Evolutionary conservation across 306 rosid genomes (phyloP).

Genomic region (Oemleria cerasiformis): DNA sequence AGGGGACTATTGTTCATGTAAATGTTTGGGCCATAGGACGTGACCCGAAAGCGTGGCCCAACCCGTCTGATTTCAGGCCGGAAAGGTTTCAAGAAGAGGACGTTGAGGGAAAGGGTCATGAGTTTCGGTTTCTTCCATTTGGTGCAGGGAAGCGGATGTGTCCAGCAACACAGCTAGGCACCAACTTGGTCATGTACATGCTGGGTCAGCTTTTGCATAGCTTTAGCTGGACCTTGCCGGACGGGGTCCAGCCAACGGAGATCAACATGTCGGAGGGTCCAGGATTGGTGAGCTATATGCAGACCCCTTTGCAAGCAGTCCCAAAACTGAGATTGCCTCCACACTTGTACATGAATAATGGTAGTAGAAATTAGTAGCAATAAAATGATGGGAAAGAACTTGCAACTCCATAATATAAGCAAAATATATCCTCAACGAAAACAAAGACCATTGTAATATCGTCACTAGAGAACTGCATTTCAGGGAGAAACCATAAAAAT

Average conservation of each 20-base stretch:
- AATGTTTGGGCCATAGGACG: conserved; percentile 86
- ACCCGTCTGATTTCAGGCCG: conserved; percentile 56
- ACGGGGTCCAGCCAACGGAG: conserved; percentile 52
- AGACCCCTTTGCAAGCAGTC: conserved; percentile 54
- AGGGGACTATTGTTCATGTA: conserved; percentile 73
- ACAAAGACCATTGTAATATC: neutral
- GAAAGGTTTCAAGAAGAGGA: conserved; percentile 78
- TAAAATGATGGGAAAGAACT: neutral
- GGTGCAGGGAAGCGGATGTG: conserved; percentile 83
- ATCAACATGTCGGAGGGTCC: conserved; percentile 75
- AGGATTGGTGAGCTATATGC: conserved; percentile 69
- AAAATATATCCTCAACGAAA: conserved; percentile 14
- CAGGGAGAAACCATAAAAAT: conserved; percentile 32
- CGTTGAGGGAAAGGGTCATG: conserved; percentile 79
- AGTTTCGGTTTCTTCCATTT: conserved; percentile 62
- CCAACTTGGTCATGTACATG: conserved; percentile 68
- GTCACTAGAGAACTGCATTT: conserved; percentile 4
- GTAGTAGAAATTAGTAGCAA: neutral
- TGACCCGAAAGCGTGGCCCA: conserved; percentile 61
- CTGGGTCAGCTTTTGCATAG: conserved; percentile 74
- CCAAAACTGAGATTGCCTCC: conserved; percentile 68
- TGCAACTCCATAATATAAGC: neutral
- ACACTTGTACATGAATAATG: conserved; percentile 46
- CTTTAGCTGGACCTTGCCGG: conserved; percentile 52
- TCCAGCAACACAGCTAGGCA: conserved; percentile 78